Percentiles rank a stretch among this genome's conserved stretches.
phyloP scores from a whole-genome alignment of 306 rosid genomes.

The Quercus alba region DNA sequence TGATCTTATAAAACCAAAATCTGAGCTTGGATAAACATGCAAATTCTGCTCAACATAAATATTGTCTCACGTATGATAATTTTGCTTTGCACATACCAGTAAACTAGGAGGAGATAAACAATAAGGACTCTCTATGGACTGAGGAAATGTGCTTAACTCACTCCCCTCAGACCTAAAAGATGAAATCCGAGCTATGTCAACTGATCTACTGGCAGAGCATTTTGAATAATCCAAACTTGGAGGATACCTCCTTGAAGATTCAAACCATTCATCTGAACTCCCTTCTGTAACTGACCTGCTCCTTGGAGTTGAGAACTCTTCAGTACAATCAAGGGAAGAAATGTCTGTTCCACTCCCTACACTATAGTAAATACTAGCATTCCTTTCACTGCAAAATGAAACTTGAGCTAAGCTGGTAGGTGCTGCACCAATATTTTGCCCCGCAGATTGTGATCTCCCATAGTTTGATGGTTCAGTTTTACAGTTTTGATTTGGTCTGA shows the following conservation, averaged over 20 bases:
- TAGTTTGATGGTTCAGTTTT: slow-evolving; percentile 16
- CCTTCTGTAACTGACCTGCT: slow-evolving; percentile 23
- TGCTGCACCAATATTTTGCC: slow-evolving; percentile 12
- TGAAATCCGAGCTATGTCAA: slow-evolving; percentile 29
- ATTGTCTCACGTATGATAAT: neutral
- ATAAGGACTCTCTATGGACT: slow-evolving; percentile 20
- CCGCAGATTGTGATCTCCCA: slow-evolving; percentile 40
- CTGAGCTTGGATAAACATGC: neutral
- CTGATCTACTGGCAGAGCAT: slow-evolving; percentile 22
- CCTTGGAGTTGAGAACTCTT: slow-evolving; percentile 32
- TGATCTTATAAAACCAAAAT: slow-evolving; percentile 4
- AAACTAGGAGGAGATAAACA: slow-evolving; percentile 53
- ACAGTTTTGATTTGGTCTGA: slow-evolving; percentile 30
- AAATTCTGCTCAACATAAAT: neutral
- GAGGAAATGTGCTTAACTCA: slow-evolving; percentile 23
- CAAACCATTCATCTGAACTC: slow-evolving; percentile 29
- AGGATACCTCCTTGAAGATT: slow-evolving; percentile 37
- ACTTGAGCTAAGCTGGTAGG: slow-evolving; percentile 33
- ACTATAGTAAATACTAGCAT: slow-evolving; percentile 21
- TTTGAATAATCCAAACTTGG: slow-evolving; percentile 33
- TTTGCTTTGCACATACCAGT: slow-evolving; percentile 31
- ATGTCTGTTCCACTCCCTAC: slow-evolving; percentile 23
- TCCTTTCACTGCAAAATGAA: slow-evolving; percentile 39
- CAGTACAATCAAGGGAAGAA: slow-evolving; percentile 41
- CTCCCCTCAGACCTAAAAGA: slow-evolving; percentile 24